Evolutionary conservation across 169 alveolate species (phyloP).

Genomic region (Ichthyophthirius multifiliis): DNA sequence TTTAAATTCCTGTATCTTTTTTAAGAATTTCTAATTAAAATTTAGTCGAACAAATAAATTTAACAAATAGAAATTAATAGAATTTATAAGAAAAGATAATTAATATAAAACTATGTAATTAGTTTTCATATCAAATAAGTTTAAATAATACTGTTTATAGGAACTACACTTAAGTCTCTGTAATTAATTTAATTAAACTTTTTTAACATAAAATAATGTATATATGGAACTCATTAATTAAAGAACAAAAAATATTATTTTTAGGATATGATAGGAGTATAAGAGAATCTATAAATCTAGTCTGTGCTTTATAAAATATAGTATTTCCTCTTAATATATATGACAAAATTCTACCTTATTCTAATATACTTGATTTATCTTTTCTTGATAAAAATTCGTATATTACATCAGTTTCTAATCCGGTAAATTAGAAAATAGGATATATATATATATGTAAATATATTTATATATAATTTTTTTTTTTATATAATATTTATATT

Average conservation of each 20-base stretch:
- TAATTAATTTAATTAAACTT: background rate
- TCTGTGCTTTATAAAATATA: background rate
- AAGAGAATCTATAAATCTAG: background rate
- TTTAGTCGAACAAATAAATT: background rate
- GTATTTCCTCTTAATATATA: background rate
- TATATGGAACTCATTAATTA: background rate
- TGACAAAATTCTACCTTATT: background rate
- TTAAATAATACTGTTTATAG: background rate
- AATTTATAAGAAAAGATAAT: background rate
- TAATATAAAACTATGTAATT: background rate
- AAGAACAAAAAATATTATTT: background rate
- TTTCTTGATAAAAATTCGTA: background rate
- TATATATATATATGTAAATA: no score
- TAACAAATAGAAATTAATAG: background rate
- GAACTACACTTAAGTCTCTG: background rate
- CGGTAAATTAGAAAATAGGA: background rate
- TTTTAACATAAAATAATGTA: background rate
- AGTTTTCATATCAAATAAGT: background rate
- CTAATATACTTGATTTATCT: background rate
- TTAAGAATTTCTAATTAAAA: background rate
- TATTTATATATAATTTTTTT: no score
- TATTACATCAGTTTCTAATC: background rate
- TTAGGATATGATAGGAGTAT: background rate
- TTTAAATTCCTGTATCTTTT: background rate
- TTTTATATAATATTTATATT: no score